Base-by-base conservation (phyloP, 805 yeast genomes). In the Teunomyces pallodes region DNA sequence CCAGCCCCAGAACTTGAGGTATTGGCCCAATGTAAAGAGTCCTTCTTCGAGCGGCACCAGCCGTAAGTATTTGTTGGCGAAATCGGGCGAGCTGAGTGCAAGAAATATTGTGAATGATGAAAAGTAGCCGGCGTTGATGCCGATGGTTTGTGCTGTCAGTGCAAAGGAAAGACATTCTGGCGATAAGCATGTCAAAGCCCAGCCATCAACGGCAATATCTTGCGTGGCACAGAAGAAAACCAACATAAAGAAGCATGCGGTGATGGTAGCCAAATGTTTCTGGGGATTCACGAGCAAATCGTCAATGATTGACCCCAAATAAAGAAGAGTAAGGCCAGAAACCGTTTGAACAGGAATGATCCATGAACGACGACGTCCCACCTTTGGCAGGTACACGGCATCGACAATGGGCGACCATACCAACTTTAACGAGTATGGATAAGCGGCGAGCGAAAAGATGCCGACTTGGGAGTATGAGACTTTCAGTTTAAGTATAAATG, bases 141-240 rank as follows among this genome's bases (percentile, higher is more conserved):
- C 99, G 41, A 94, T 82, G 0, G 99, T 94, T 67, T 94, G 99
- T 0, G 99, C 99, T 0, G 99, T 94, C 4, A 96, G 88, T 0
- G 99, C 98, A 70, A 83, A 94, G 13, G 95, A 84, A 52, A 94
- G 74, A 10, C 95, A 86, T 26, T 80, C 81, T 24, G 83, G 83
- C 13, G 91, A 82, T 45, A 94, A 73, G 35, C 92, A 82, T 1
- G 97, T 94, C 60, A 94, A 71, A 0, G 98, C 97, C 99, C 99
- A 94, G 9, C 99, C 98, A 69, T 94, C 99, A 17, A 94, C 99
- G 0, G 99, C 98, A 47, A 94, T 94, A 64, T 94, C 99, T 66
- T 94, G 99, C 0, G 99, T 92, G 0, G 98, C 97, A 70, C 97
- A 91, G 50, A 91, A 75, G 49, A 92, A 80, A 29, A 94, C 94